These are phyloP conservation scores for Cladophialophora psammophila DNA, from an alignment of 2,329 filamentous ascomycete species.

Conservation along the genomic window DNA sequence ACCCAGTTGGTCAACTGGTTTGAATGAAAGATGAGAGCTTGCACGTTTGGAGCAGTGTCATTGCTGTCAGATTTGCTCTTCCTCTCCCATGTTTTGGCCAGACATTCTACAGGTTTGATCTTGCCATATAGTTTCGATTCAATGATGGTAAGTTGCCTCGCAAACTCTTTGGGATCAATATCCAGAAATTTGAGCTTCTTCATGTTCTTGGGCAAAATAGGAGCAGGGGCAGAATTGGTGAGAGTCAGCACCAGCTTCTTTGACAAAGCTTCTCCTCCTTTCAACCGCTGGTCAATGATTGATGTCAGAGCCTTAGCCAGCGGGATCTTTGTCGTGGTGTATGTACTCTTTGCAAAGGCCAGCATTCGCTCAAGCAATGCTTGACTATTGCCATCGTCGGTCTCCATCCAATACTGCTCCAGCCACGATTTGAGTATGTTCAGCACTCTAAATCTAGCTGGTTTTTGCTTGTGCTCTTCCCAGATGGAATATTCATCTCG, in stretches of 20 bases:
- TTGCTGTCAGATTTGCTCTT: conserved; percentile 78
- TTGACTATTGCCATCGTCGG: conserved; percentile 80
- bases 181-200: conserved; percentile 99
- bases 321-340: conserved; percentile 91
- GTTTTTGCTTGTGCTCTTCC: conserved; percentile 94
- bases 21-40: conserved; percentile 94
- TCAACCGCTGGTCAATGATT: conserved; percentile 85
- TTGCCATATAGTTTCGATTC: conserved; percentile 94
- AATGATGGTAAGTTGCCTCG: conserved; percentile 95
- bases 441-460: conserved; percentile 92
- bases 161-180: conserved; percentile 94
- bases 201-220: conserved; percentile 98
- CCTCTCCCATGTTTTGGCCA: conserved; percentile 99
- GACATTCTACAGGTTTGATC: conserved; percentile 92
- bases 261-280: conserved; percentile 83
- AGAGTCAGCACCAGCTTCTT: conserved; percentile 88
- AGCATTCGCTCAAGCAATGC: conserved; percentile 88
- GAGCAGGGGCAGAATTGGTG: conserved; percentile 79
- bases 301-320: conserved; percentile 84
- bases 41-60: conserved; percentile 91
- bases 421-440: conserved; percentile 99
- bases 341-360: conserved; percentile 87
- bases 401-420: conserved; percentile 99
- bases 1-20: conserved; percentile 99
- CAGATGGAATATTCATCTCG: conserved; percentile 81